Evolutionary conservation across 345 rosid species (phyloP).

Genomic region (Anacardium occidentale): DNA sequence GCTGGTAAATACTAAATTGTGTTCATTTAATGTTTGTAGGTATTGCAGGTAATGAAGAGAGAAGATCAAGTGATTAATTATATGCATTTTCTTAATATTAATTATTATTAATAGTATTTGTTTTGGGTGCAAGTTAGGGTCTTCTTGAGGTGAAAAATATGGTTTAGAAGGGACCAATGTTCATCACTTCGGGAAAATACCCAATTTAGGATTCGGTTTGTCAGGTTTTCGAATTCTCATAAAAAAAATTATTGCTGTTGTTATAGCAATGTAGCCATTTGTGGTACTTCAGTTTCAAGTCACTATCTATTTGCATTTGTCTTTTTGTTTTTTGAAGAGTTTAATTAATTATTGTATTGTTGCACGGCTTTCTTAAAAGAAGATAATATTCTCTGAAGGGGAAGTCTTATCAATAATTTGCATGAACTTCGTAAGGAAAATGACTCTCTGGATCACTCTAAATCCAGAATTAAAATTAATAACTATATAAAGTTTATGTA

Average conservation of each 20-base stretch:
- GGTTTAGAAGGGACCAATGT: conserved; percentile 16
- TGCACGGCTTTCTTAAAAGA: conserved; percentile 72
- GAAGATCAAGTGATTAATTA: conserved; percentile 1
- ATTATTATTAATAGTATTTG: no score
- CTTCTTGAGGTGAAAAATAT: conserved; percentile 23
- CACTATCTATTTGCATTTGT: conserved; percentile 1
- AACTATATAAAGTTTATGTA: no score
- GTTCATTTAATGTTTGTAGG: conserved; percentile 10
- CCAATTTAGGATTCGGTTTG: conserved; percentile 13
- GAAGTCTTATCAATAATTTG: conserved; percentile 34
- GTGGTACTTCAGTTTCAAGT: conserved; percentile 16
- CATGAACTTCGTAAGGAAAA: conserved; percentile 16
- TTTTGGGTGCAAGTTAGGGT: conserved; percentile 25
- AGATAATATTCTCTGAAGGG: conserved; percentile 36
- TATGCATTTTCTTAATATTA: conserved; percentile 10
- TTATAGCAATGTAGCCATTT: conserved; percentile 8
- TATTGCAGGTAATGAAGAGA: conserved; percentile 11
- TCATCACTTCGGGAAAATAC: conserved; percentile 6
- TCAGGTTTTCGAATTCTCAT: conserved; percentile 8
- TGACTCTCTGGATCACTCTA: conserved; percentile 1
- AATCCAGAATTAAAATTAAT: background rate
- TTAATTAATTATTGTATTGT: background rate
- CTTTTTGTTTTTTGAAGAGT: conserved; percentile 13
- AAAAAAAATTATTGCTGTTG: background rate
- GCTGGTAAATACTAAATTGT: background rate